phyloP scores from a whole-genome alignment of 352 stramenopile species.

The Phytopythium boreale region DNA sequence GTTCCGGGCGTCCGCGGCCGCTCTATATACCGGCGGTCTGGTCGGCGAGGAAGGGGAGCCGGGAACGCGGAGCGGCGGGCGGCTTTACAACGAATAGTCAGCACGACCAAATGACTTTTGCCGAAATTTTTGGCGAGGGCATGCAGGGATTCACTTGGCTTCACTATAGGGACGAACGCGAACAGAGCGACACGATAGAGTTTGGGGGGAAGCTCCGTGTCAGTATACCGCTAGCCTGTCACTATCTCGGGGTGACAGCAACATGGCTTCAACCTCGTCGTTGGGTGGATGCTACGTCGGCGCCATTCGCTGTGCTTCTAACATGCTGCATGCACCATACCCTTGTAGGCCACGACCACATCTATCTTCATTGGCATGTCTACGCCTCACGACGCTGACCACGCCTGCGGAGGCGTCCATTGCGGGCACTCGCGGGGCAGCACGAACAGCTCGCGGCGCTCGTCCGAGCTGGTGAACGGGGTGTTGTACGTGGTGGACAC shows the following conservation, averaged over 20 bases:
- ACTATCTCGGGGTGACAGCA: neutral
- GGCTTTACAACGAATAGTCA: neutral
- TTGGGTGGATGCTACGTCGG: neutral
- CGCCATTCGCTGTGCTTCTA: neutral
- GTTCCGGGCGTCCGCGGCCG: neutral
- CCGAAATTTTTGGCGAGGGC: neutral
- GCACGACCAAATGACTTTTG: neutral
- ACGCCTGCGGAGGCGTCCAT: constrained; percentile 23
- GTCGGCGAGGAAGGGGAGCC: neutral
- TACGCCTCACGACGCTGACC: neutral
- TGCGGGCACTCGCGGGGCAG: constrained; percentile 55
- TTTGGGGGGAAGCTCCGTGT: too few relatives aligned
- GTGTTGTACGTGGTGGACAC: constrained; percentile 66
- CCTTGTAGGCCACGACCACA: neutral
- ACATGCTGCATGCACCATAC: neutral
- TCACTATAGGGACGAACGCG: neutral
- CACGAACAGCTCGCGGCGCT: constrained; percentile 75
- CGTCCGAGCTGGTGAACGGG: constrained; percentile 61
- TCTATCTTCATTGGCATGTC: neutral
- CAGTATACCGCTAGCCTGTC: neutral
- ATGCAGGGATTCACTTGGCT: neutral
- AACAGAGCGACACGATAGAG: too few relatives aligned
- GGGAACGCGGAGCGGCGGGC: neutral
- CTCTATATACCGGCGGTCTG: neutral
- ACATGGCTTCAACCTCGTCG: neutral